phyloP scores from a whole-genome alignment of 345 rosid species.

The Linum lewisii region DNA sequence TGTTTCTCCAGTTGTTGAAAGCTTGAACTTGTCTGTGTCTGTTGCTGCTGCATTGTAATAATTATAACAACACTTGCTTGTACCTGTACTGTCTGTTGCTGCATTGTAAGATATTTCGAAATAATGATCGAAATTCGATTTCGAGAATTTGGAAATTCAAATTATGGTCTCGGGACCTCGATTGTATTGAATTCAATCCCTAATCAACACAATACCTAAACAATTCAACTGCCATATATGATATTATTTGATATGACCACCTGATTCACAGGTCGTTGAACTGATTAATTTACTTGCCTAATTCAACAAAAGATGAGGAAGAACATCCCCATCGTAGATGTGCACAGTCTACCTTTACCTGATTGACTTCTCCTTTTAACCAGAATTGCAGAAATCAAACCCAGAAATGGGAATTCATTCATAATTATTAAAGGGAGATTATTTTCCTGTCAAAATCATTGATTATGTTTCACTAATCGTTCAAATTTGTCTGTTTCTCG shows the following conservation, averaged over 20 bases:
- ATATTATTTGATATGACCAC: too few species aligned
- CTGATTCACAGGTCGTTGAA: too few species aligned
- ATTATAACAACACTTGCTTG: not conserved
- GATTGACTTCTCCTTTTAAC: too few species aligned
- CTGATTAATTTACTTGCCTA: too few species aligned
- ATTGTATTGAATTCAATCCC: too few species aligned
- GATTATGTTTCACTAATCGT: too few species aligned
- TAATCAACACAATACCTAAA: too few species aligned
- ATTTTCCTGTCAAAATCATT: not conserved
- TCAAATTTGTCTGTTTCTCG: not conserved
- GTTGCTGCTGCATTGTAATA: not conserved
- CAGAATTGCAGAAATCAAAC: too few species aligned
- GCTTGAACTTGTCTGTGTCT: not conserved
- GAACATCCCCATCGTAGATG: not conserved
- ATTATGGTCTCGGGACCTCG: too few species aligned
- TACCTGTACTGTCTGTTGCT: not conserved
- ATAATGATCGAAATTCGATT: not conserved
- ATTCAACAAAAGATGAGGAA: too few species aligned
- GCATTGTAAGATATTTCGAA: too few species aligned
- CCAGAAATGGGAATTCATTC: not conserved
- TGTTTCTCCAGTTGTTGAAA: not conserved
- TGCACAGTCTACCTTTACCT: not conserved
- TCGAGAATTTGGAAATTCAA: not conserved
- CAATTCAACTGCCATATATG: too few species aligned
- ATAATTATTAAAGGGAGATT: not conserved